Percentiles rank a stretch among this genome's conserved stretches.
These are phyloP conservation scores for Pythium grandisporangium DNA, from an alignment of 352 stramenopile species.

Conservation along the genomic window DNA sequence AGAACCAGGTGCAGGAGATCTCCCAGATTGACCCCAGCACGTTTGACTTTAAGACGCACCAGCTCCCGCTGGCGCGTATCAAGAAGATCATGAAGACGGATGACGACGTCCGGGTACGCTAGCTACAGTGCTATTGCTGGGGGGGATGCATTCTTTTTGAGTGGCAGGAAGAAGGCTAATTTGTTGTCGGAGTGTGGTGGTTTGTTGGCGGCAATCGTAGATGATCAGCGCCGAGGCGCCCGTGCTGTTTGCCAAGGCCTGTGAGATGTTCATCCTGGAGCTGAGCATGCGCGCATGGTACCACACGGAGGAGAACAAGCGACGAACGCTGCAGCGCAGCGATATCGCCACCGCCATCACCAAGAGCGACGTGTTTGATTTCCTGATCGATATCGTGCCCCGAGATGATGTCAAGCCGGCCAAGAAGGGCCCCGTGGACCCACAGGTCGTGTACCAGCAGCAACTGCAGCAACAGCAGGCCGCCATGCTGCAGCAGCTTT, in stretches of 20 bases:
- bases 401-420: slow-evolving; percentile 81
- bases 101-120: slow-evolving; percentile 80
- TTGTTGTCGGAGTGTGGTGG: no score
- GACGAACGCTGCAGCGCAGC: slow-evolving; percentile 87
- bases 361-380: slow-evolving; percentile 90
- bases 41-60: slow-evolving; percentile 85
- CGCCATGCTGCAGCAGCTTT: slow-evolving; percentile 80
- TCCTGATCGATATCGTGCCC: slow-evolving; percentile 89
- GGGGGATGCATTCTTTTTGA: no score
- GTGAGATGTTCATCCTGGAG: slow-evolving; percentile 92
- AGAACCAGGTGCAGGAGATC: slow-evolving; percentile 84
- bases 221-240: slow-evolving; percentile 92
- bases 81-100: slow-evolving; percentile 97
- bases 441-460: slow-evolving; percentile 80
- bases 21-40: slow-evolving; percentile 77
- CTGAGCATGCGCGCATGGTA: slow-evolving; percentile 84
- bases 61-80: slow-evolving; percentile 89
- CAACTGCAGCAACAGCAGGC: slow-evolving; percentile 84
- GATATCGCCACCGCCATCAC: slow-evolving; percentile 88
- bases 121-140: no score
- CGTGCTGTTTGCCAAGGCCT: slow-evolving; percentile 92
- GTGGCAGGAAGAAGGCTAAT: no score
- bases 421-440: slow-evolving; percentile 73
- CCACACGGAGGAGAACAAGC: slow-evolving; percentile 90
- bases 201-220: no score